Base-by-base conservation (phyloP, 2,329 filamentous ascomycete species). In the Penicillium sp. region DNA sequence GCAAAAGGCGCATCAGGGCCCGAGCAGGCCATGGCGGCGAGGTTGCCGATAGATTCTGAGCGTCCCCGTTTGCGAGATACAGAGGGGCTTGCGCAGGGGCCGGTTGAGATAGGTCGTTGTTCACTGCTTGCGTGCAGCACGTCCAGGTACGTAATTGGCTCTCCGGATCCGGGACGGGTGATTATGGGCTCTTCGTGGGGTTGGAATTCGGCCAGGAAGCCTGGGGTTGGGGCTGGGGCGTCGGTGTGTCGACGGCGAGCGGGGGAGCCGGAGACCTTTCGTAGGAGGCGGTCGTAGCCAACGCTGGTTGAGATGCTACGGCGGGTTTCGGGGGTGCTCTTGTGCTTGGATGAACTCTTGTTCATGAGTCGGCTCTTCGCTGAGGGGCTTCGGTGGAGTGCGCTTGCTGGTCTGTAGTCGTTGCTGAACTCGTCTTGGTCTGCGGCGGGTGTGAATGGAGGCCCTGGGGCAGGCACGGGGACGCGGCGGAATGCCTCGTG, bases 401-500 rank as follows among this genome's bases (percentile, higher is more conserved):
- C 58, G n/a, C 57, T 36, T 48, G 21, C 21, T 39, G 54, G 25
- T 57, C 53, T 31, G 52, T 53, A 38, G 57, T 45, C 31, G 53
- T 60, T 35, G 51, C n/a, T 61, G 39, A 70, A 70, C 3, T 63
- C 65, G 8, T 64, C 61, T 39, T 69, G 58, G 4, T 61, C 65
- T 19, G 66, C 49, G 2, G 68, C 66, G 9, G 74, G 74, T 0
- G 73, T 75, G 48, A 74, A 73, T 7, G 66, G 67, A 29, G 71
- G 68, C 1, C 73, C 73, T n/a, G 60, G 42, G 10, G 58, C 62
- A 15, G 74, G 71, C 43, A 70, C 49, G 35, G 73, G 70, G 0
- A 76, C 68, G 17, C 64, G 66, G 29, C 66, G 71, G 57, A 78
- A 78, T 13, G 76, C 75, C 53, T 78, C 75, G 48, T 78, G 76